Percentiles rank a stretch among this genome's conserved stretches.
Evolutionary conservation across 2,329 filamentous ascomycete genomes (phyloP).

Genomic region (Xylaria sp.): DNA sequence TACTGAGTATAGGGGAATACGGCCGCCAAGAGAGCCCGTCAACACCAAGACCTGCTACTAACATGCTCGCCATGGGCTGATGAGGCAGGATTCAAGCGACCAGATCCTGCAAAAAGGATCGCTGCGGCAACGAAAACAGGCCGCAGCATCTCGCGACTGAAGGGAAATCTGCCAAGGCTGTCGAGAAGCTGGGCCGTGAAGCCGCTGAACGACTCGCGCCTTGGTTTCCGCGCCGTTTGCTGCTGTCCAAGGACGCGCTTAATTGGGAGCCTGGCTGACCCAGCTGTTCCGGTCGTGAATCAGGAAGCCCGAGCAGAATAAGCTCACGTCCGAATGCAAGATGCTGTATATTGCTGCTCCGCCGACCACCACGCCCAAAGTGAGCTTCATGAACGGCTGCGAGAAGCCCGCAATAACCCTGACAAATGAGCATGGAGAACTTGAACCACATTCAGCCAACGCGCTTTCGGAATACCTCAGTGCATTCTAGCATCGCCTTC

Average conservation of each 20-base stretch:
- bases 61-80: slow-evolving; percentile 49
- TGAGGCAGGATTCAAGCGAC: slow-evolving; percentile 49
- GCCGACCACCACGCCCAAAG: slow-evolving; percentile 54
- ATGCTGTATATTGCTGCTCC: slow-evolving; percentile 65
- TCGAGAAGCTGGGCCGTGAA: slow-evolving; percentile 38
- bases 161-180: slow-evolving; percentile 22
- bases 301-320: slow-evolving; percentile 59
- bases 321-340: slow-evolving; percentile 57
- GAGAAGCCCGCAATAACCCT: slow-evolving; percentile 42
- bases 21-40: slow-evolving; percentile 17
- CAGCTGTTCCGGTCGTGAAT: slow-evolving; percentile 67
- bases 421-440: background rate
- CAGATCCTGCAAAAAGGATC: slow-evolving; percentile 45
- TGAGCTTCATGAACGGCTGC: slow-evolving; percentile 59
- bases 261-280: slow-evolving; percentile 61
- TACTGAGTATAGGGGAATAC: slow-evolving; percentile 18
- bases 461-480: slow-evolving; percentile 54
- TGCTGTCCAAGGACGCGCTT: slow-evolving; percentile 70
- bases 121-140: slow-evolving; percentile 49
- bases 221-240: slow-evolving; percentile 67
- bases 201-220: slow-evolving; percentile 39
- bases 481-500: slow-evolving; percentile 65
- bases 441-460: slow-evolving; percentile 43
- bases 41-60: slow-evolving; percentile 43
- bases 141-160: slow-evolving; percentile 37